Conservation (phyloP, 495 filamentous ascomycete species). For the Neurospora sp. region DNA sequence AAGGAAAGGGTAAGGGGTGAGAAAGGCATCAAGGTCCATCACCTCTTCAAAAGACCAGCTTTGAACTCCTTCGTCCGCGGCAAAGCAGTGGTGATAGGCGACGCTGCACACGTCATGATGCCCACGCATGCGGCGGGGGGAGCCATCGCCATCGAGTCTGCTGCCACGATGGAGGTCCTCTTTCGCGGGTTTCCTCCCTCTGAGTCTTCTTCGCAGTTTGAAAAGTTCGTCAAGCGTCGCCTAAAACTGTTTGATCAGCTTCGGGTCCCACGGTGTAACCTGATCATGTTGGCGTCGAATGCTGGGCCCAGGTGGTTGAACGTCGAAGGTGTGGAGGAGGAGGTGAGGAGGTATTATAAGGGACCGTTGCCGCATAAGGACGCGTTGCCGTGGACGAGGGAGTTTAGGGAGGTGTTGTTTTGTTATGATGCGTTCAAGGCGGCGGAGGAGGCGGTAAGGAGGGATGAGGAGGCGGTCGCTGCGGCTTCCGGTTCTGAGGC, state of each 20-base stretch:
- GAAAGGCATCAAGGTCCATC: slow-evolving; percentile 23
- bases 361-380: slow-evolving; percentile 15
- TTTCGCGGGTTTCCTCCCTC: slow-evolving; percentile 6
- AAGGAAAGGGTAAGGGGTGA: slow-evolving; percentile 4
- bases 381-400: slow-evolving; percentile 11
- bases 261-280: slow-evolving; percentile 21
- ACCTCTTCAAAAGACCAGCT: slow-evolving; percentile 14
- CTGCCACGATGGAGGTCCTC: slow-evolving; percentile 18
- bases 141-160: slow-evolving; percentile 19
- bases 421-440: slow-evolving; percentile 17
- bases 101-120: slow-evolving; percentile 24
- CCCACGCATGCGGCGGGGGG: slow-evolving; percentile 21
- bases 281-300: slow-evolving; percentile 24
- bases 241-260: slow-evolving; percentile 19
- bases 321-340: slow-evolving; percentile 18
- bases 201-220: not conserved
- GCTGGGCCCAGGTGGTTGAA: slow-evolving; percentile 12
- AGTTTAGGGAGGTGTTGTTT: slow-evolving; percentile 20
- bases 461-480: not conserved
- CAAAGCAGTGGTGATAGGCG: slow-evolving; percentile 16
- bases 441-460: slow-evolving; percentile 7
- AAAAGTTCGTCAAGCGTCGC: not conserved
- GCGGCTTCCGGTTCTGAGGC: not conserved
- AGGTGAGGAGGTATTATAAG: slow-evolving; percentile 19
- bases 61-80: slow-evolving; percentile 16